Evolutionary conservation across 2,329 filamentous ascomycete genomes (phyloP).

Genomic region (Aspergillus cejpii): DNA sequence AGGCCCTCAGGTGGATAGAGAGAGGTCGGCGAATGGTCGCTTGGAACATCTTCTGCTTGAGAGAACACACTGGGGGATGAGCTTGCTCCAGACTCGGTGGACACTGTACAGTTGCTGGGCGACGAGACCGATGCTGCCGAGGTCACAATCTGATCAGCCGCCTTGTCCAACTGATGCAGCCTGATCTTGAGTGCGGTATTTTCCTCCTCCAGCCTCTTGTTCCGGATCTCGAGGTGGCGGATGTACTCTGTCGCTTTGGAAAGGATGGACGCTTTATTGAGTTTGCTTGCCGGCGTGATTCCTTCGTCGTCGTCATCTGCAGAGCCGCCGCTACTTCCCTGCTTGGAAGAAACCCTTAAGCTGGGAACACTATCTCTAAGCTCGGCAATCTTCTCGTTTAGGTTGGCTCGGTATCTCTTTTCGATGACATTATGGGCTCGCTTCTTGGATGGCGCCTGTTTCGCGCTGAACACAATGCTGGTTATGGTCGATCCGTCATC

Average conservation of each 20-base stretch:
- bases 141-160: constrained; percentile 37
- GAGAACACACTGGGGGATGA: constrained; percentile 40
- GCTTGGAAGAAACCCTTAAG: constrained; percentile 72
- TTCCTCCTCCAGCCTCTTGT: constrained; percentile 73
- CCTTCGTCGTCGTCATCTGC: constrained; percentile 72
- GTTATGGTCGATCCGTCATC: constrained; percentile 32
- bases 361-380: constrained; percentile 87
- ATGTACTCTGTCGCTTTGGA: constrained; percentile 97
- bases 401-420: constrained; percentile 89
- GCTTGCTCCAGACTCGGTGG: constrained; percentile 31
- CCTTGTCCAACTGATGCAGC: constrained; percentile 70
- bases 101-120: constrained; percentile 35
- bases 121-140: constrained; percentile 37
- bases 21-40: constrained; percentile 28
- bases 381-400: constrained; percentile 95
- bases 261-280: constrained; percentile 95
- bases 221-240: constrained; percentile 83
- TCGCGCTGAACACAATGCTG: constrained; percentile 23
- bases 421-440: constrained; percentile 98
- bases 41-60: constrained; percentile 32
- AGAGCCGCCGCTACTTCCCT: constrained; percentile 31
- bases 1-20: constrained; percentile 38
- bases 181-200: constrained; percentile 71
- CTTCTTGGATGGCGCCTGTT: constrained; percentile 68
- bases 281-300: constrained; percentile 78